Evolutionary conservation across 257 asterid species (phyloP), one percentile per base, ranked within the genome.

Genomic region (Vinca minor): DNA sequence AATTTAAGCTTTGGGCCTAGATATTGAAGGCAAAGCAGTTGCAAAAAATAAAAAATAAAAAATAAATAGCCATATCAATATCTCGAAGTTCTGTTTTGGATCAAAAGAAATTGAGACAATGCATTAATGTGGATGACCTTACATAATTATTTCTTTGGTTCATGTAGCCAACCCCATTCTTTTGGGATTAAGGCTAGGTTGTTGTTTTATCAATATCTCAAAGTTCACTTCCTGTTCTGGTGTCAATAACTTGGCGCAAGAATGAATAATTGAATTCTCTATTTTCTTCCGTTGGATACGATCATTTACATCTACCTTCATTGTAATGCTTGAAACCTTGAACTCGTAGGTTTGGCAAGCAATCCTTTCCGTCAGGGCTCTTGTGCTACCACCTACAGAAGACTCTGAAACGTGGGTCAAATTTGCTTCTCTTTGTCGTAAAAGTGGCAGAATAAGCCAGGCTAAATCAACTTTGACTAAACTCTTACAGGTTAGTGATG

Each of bases 351-450:
- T 93, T 44, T 93, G 99, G 99, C 97, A 93, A 82, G 86, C 66
- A 71, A 78, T 93, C 76, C 79, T 93, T 76, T 66, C 73, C 54
- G 96, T 93, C 75, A 83, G 99, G 78, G 95, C 99, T 29, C 96
- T 93, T 71, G 95, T 93, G 60, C 85, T 93, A 67, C 99, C 99
- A 64, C 99, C 96, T 49, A 84, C 95, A 28, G 99, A 93, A 79
- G 99, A 93, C 75, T 84, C 87, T 10, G 99, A 89, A 79, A 89
- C 95, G 59, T 93, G 99, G 99, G 86, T 87, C 79, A 89, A 93
- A 73, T 93, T 93, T 80, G 96, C 95, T 46, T 89, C 94, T 28
- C 93, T 93, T 69, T 93, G 99, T 79, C 97, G 99, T 61, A 85
- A 84, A 81, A 89, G 86, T 84, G 95, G 97, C 80, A 83, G 99